A percentile compares a stretch with the other conserved stretches of the same genome.
Evolutionary conservation across 305 asterid species (phyloP).

Genomic region (Plantago coronopus): DNA sequence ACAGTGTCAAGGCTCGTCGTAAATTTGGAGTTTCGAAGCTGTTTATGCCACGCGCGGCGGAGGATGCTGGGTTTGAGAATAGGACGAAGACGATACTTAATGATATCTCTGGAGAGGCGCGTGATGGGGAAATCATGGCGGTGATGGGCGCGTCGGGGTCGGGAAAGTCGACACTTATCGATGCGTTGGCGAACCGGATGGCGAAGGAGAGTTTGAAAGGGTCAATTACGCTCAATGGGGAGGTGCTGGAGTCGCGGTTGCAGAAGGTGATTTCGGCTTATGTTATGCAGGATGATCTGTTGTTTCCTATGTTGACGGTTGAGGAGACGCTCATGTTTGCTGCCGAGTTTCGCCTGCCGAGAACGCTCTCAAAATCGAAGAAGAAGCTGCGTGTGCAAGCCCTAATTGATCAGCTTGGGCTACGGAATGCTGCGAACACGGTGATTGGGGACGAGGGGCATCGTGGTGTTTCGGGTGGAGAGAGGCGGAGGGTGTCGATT

Average conservation of each 20-base stretch:
- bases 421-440: slow-evolving; percentile 63
- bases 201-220: slow-evolving; percentile 69
- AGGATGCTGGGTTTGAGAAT: not conserved
- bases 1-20: slow-evolving; percentile 35
- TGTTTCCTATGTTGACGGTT: slow-evolving; percentile 71
- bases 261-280: slow-evolving; percentile 69
- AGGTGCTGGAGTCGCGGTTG: slow-evolving; percentile 51
- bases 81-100: slow-evolving; percentile 43
- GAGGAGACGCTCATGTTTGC: slow-evolving; percentile 81
- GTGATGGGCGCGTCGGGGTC: slow-evolving; percentile 83
- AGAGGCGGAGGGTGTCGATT: slow-evolving; percentile 66
- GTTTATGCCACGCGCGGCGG: slow-evolving; percentile 19
- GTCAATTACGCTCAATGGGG: slow-evolving; percentile 54
- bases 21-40: slow-evolving; percentile 11
- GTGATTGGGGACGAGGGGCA: slow-evolving; percentile 89
- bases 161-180: slow-evolving; percentile 72
- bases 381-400: slow-evolving; percentile 63
- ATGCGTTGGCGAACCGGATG: slow-evolving; percentile 65
- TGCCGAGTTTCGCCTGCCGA: slow-evolving; percentile 68
- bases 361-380: slow-evolving; percentile 50
- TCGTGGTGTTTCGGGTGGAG: slow-evolving; percentile 78
- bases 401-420: slow-evolving; percentile 61
- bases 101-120: slow-evolving; percentile 68
- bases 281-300: slow-evolving; percentile 73
- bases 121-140: slow-evolving; percentile 79